These are phyloP conservation scores for Vitis hybrid DNA, from an alignment of 177 flowering plant genomes.

Conservation along the genomic window DNA sequence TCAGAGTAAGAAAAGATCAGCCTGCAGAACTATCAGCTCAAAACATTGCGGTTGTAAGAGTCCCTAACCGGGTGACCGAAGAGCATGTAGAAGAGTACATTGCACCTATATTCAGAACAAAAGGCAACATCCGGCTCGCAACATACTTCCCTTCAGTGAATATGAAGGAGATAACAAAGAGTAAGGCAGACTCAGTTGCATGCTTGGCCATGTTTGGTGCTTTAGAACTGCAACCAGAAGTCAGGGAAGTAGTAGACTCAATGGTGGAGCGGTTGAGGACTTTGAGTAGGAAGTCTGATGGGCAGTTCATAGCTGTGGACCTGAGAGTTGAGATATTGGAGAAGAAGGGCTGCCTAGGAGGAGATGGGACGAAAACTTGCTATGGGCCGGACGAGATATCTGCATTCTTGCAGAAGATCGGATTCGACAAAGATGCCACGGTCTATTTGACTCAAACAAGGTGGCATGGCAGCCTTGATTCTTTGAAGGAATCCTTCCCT, in stretches of 20 bases:
- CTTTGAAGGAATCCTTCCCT: constrained; percentile 73
- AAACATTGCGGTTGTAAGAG: constrained; percentile 63
- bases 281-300: constrained; percentile 65
- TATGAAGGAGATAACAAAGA: constrained; percentile 54
- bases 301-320: constrained; percentile 84
- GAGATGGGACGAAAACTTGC: constrained; percentile 51
- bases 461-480: constrained; percentile 71
- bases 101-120: constrained; percentile 55
- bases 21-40: constrained; percentile 51
- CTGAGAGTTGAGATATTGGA: constrained; percentile 74
- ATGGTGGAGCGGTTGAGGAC: constrained; percentile 74
- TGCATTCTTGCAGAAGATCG: constrained; percentile 60
- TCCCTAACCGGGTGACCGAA: constrained; percentile 73
- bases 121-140: constrained; percentile 67
- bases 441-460: constrained; percentile 71
- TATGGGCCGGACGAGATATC: constrained; percentile 69
- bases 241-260: constrained; percentile 77
- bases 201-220: constrained; percentile 88
- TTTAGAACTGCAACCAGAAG: constrained; percentile 67
- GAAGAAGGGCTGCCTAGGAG: constrained; percentile 68
- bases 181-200: constrained; percentile 47
- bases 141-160: constrained; percentile 84
- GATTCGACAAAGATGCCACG: constrained; percentile 67
- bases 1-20: constrained; percentile 51
- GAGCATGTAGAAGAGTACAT: constrained; percentile 59